These are phyloP conservation scores for Cladosporium velox DNA, from an alignment of 2,329 filamentous ascomycete species.

Conservation along the genomic window DNA sequence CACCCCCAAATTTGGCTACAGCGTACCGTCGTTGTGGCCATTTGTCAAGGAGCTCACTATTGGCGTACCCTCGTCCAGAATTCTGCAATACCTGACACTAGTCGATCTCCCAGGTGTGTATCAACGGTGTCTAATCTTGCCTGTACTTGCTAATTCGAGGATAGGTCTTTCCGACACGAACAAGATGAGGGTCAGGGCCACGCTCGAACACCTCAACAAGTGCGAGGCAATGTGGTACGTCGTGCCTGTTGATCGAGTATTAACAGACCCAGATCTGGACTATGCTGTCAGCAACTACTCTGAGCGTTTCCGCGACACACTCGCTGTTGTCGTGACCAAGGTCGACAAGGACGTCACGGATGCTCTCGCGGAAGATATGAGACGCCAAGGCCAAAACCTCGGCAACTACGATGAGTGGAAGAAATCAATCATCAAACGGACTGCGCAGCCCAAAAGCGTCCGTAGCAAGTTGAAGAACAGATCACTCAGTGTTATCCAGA, in stretches of 20 bases:
- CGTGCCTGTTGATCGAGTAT: conserved; percentile 14
- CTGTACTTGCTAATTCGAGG: too few relatives aligned
- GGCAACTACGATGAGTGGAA: background rate
- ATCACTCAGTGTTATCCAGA: too few relatives aligned
- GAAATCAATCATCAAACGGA: background rate
- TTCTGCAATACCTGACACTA: conserved; percentile 20
- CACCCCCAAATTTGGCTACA: background rate
- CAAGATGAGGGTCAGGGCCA: conserved; percentile 17
- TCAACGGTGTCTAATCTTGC: too few relatives aligned
- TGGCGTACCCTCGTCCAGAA: conserved; percentile 14
- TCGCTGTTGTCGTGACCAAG: conserved; percentile 10
- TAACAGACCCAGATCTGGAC: conserved; percentile 15
- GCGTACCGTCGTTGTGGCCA: conserved; percentile 23
- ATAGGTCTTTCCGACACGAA: conserved; percentile 25
- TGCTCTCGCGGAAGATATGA: background rate
- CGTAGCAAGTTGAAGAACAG: background rate
- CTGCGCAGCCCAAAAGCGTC: background rate
- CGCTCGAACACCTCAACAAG: background rate
- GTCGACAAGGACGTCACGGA: background rate
- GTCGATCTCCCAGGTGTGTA: conserved; percentile 28
- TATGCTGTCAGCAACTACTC: background rate
- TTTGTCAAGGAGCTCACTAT: conserved; percentile 23
- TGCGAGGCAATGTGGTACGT: conserved; percentile 25
- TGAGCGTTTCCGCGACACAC: background rate
- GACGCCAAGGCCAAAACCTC: background rate